These are phyloP conservation scores for Coemansia aciculifera DNA, from an alignment of 192 early-diverging fungal genomes.

Conservation along the genomic window DNA sequence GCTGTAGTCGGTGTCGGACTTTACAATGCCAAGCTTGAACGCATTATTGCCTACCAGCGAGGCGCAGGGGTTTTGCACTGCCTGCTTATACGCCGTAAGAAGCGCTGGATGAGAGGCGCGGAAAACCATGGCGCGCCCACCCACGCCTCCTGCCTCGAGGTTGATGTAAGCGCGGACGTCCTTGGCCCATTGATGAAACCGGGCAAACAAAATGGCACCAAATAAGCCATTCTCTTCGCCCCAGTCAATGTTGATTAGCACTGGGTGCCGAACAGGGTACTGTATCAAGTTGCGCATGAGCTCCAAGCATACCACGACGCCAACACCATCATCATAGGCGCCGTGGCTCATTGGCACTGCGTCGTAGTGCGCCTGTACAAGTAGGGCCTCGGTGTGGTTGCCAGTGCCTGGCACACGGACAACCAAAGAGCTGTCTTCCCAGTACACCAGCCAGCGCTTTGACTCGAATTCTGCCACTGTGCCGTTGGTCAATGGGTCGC, in stretches of 20 bases:
- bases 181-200: conserved; percentile 64
- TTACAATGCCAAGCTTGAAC: conserved; percentile 60
- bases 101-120: conserved; percentile 57
- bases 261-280: conserved; percentile 61
- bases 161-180: conserved; percentile 68
- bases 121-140: conserved; percentile 68
- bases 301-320: conserved; percentile 64
- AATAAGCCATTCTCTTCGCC: conserved; percentile 67
- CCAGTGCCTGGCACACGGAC: conserved; percentile 62
- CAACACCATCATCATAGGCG: conserved; percentile 71
- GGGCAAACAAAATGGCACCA: conserved; percentile 63
- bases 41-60: conserved; percentile 68
- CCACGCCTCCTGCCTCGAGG: conserved; percentile 72
- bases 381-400: conserved; percentile 55
- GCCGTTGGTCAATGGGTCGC: conserved; percentile 32
- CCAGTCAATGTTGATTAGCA: conserved; percentile 74
- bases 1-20: conserved; percentile 68
- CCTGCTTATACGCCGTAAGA: conserved; percentile 37
- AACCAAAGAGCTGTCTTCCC: conserved; percentile 60
- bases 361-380: conserved; percentile 71
- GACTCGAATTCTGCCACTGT: conserved; percentile 32
- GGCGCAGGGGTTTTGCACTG: conserved; percentile 54
- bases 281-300: conserved; percentile 62
- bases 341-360: conserved; percentile 69
- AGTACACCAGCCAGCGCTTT: conserved; percentile 36